Conservation (phyloP, 441 rosid species). For the Adansonia rubrostipa region DNA sequence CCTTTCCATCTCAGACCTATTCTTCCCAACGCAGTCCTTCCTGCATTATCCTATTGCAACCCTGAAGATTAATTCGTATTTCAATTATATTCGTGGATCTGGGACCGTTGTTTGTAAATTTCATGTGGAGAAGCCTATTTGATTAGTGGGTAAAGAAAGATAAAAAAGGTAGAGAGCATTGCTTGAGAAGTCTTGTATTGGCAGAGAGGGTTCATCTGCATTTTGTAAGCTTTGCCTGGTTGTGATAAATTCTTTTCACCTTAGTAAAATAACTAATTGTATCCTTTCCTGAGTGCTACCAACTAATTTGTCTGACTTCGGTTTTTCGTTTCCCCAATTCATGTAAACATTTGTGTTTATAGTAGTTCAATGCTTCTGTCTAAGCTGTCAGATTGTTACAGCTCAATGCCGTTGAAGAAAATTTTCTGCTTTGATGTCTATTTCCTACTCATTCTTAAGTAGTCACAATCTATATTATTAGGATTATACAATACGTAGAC, state of each 20-base stretch:
- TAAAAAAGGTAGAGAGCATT: background rate
- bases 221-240: constrained; percentile 20
- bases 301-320: background rate
- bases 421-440: background rate
- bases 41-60: background rate
- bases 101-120: constrained; percentile 39
- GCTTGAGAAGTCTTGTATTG: constrained; percentile 28
- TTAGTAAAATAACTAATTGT: background rate
- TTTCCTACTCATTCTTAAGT: too few species aligned
- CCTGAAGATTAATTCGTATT: constrained; percentile 25
- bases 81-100: constrained; percentile 25
- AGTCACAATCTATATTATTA: too few species aligned
- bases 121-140: constrained; percentile 33
- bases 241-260: background rate
- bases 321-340: background rate
- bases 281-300: background rate
- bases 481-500: too few species aligned
- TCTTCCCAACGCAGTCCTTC: background rate
- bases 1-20: background rate
- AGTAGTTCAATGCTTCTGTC: background rate
- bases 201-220: constrained; percentile 26
- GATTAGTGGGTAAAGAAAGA: constrained; percentile 22
- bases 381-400: background rate
- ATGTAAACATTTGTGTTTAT: background rate
- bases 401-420: background rate